Percentiles rank a stretch among this genome's conserved stretches.
Evolutionary conservation across 2,329 filamentous ascomycete genomes (phyloP).

Genomic region (Alternaria triticimaculans): DNA sequence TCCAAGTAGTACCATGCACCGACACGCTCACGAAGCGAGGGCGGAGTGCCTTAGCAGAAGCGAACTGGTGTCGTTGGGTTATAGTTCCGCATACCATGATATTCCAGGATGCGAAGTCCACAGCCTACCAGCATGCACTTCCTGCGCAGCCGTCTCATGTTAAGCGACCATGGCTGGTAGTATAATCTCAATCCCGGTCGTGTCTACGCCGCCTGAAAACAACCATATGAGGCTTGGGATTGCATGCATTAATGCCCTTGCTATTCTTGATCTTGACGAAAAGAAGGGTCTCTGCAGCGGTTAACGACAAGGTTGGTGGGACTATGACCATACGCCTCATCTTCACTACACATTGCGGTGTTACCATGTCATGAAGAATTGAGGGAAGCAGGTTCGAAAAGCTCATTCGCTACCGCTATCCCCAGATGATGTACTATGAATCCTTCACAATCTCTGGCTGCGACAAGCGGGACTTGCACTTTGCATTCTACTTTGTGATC

Average conservation of each 20-base stretch:
- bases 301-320: neutral
- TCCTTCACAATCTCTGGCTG: slow-evolving; percentile 5
- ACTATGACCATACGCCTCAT: neutral
- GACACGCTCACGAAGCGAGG: neutral
- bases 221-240: slow-evolving; percentile 17
- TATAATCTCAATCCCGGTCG: slow-evolving; percentile 10
- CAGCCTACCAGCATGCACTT: slow-evolving; percentile 12
- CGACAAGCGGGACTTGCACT: slow-evolving; percentile 3
- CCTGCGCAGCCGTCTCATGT: slow-evolving; percentile 31
- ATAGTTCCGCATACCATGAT: slow-evolving; percentile 13
- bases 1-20: neutral
- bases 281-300: slow-evolving; percentile 10
- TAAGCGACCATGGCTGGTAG: slow-evolving; percentile 5
- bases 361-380: neutral
- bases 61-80: slow-evolving; percentile 10
- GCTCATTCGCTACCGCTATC: neutral
- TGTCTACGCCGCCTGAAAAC: slow-evolving; percentile 21
- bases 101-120: slow-evolving; percentile 21
- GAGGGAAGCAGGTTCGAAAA: neutral
- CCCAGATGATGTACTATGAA: neutral
- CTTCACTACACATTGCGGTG: neutral
- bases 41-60: neutral
- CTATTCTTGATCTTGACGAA: neutral
- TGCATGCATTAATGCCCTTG: slow-evolving; percentile 8
- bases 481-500: slow-evolving; percentile 4